Evolutionary conservation across 805 yeast species (phyloP).

Genomic region (Candida manassasensis): DNA sequence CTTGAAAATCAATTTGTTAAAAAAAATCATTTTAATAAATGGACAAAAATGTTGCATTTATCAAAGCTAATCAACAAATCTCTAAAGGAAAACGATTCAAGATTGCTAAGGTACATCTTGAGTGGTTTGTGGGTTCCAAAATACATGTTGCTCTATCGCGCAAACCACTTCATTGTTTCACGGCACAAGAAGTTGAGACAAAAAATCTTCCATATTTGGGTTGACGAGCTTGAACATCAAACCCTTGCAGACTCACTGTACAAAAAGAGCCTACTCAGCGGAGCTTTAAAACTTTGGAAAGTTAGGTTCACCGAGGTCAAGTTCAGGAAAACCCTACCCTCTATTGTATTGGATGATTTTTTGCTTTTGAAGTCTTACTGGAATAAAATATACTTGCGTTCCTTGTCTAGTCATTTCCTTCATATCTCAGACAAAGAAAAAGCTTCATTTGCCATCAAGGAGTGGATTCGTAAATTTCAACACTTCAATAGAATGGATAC

Average conservation of each 20-base stretch:
- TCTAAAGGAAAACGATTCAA: slow-evolving; percentile 4
- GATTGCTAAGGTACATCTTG: slow-evolving; percentile 10
- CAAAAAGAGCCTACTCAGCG: slow-evolving; percentile 5
- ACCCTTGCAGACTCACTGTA: slow-evolving; percentile 10
- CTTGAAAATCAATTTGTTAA: slow-evolving; percentile 14
- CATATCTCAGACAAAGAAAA: background rate
- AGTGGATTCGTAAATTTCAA: too few relatives aligned
- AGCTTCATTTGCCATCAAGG: too few relatives aligned
- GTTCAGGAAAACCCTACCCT: background rate
- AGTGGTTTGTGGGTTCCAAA: slow-evolving; percentile 14
- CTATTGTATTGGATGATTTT: background rate
- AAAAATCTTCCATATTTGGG: slow-evolving; percentile 12
- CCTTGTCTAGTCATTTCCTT: background rate
- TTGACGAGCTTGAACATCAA: slow-evolving; percentile 5
- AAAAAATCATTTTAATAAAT: slow-evolving; percentile 11
- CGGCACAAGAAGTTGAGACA: slow-evolving; percentile 7
- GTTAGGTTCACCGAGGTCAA: slow-evolving; percentile 3
- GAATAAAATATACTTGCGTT: background rate
- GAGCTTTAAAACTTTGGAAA: slow-evolving; percentile 14
- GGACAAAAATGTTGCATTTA: slow-evolving; percentile 11
- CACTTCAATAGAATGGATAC: too few relatives aligned
- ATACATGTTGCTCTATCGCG: slow-evolving; percentile 5
- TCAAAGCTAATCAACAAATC: slow-evolving; percentile 4
- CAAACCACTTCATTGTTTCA: slow-evolving; percentile 6
- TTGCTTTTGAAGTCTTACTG: background rate